Percentiles rank a stretch among this genome's conserved stretches.
These are phyloP conservation scores for Naegleria gruberi DNA, from an alignment of 208 protist species.

Conservation along the genomic window DNA sequence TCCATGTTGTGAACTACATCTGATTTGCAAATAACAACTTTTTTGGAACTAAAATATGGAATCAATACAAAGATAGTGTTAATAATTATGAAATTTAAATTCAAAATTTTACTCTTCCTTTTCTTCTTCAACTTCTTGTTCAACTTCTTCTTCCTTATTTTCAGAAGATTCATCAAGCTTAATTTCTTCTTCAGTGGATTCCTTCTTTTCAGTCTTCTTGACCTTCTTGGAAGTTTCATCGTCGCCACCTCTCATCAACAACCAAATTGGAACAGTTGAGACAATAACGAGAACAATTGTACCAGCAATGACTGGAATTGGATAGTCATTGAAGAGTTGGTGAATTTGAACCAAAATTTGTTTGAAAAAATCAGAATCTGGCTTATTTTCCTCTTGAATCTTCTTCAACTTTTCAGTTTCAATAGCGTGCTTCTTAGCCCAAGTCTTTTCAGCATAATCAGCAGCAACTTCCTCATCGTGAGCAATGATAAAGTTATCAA, in stretches of 20 bases:
- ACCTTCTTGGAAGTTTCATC: too few relatives aligned
- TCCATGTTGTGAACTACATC: too few relatives aligned
- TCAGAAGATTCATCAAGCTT: too few relatives aligned
- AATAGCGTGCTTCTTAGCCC: neutral
- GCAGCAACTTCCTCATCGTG: slow-evolving; percentile 67
- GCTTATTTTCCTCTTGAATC: neutral
- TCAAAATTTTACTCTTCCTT: too few relatives aligned
- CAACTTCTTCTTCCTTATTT: too few relatives aligned
- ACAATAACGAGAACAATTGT: neutral
- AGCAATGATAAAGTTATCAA: slow-evolving; percentile 86
- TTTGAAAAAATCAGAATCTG: neutral
- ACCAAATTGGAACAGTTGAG: neutral
- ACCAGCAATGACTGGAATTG: neutral
- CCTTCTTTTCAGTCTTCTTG: too few relatives aligned
- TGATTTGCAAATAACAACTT: too few relatives aligned
- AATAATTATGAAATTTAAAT: too few relatives aligned
- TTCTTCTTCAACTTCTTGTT: too few relatives aligned
- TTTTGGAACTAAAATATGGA: too few relatives aligned
- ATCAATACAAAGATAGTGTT: too few relatives aligned
- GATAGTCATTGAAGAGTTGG: neutral
- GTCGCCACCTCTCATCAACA: neutral
- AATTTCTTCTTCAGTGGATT: too few relatives aligned
- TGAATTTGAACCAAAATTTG: neutral
- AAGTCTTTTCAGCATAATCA: neutral
- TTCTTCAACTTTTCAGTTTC: neutral